Conservation (phyloP, 1,284 basidiomycete species). For the Leucoagaricus sp. region DNA sequence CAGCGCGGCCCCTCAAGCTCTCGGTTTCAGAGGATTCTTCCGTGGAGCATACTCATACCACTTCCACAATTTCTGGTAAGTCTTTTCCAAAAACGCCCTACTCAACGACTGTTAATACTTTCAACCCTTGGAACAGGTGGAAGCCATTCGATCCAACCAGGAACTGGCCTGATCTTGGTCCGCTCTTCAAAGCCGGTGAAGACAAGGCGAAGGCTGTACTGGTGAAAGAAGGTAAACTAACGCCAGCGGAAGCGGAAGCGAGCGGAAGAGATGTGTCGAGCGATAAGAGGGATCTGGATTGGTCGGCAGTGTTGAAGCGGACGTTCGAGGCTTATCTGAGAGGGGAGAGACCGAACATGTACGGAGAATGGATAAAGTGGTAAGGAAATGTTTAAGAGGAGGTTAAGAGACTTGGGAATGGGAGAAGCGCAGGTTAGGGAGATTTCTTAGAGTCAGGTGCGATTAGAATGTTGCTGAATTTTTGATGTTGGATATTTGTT, state of each 20-base stretch:
- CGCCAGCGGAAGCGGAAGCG: constrained; percentile 20
- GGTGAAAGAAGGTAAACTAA: constrained; percentile 19
- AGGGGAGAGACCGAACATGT: constrained; percentile 78
- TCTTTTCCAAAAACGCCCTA: background rate
- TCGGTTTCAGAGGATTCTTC: constrained; percentile 83
- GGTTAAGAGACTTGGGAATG: background rate
- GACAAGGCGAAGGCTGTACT: constrained; percentile 42
- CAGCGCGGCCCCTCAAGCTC: constrained; percentile 65
- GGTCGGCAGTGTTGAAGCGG: constrained; percentile 74
- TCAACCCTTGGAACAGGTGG: constrained; percentile 51
- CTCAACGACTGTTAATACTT: background rate
- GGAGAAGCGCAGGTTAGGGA: background rate
- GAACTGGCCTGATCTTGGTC: constrained; percentile 76
- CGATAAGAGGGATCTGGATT: constrained; percentile 66
- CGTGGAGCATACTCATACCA: constrained; percentile 82
- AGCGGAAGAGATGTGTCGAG: constrained; percentile 31
- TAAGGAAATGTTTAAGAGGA: constrained; percentile 5
- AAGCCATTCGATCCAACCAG: constrained; percentile 73
- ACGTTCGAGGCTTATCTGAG: constrained; percentile 76
- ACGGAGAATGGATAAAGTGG: constrained; percentile 66
- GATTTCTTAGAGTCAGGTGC: background rate
- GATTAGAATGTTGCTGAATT: background rate
- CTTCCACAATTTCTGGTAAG: constrained; percentile 78
- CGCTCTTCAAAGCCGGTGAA: constrained; percentile 63
- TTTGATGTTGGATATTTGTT: background rate